Evolutionary conservation across 73 alveolate genomes (phyloP).

Genomic region (Paramecium bursaria): DNA sequence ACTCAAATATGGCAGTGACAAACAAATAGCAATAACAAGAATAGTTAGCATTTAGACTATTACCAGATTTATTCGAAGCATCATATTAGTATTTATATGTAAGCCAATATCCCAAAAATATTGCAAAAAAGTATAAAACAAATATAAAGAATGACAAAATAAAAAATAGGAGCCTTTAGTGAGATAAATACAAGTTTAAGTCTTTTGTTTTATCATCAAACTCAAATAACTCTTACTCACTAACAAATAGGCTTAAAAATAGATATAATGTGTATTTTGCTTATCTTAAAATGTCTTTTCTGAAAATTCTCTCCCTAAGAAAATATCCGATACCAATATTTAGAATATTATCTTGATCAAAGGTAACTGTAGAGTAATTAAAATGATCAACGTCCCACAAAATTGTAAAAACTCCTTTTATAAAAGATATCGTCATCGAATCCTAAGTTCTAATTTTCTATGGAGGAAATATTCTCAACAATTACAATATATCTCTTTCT

Average conservation of each 20-base stretch:
- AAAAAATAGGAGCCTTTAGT: not conserved
- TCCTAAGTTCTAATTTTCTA: constrained; percentile 31
- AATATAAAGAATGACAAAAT: too few relatives aligned
- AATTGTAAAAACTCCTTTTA: constrained; percentile 21
- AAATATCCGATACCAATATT: constrained; percentile 62
- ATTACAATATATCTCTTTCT: constrained; percentile 34
- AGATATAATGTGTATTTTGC: not conserved
- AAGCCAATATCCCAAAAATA: too few relatives aligned
- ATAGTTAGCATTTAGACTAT: too few relatives aligned
- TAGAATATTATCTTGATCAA: constrained; percentile 41
- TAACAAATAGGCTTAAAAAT: not conserved
- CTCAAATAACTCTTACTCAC: not conserved
- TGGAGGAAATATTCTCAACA: constrained; percentile 53
- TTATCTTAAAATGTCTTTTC: not conserved
- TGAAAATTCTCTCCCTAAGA: constrained; percentile 26
- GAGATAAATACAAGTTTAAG: constrained; percentile 28
- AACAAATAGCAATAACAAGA: too few relatives aligned
- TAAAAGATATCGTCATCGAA: constrained; percentile 1
- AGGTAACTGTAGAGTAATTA: constrained; percentile 2
- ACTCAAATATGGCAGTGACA: too few relatives aligned
- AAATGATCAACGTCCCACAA: constrained; percentile 19
- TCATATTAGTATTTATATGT: too few relatives aligned
- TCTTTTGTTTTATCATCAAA: not conserved
- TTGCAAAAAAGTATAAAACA: too few relatives aligned
- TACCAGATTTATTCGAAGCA: too few relatives aligned